Evolutionary conservation across 2,329 filamentous ascomycete species (phyloP).

Genomic region (Phoma herbarum): DNA sequence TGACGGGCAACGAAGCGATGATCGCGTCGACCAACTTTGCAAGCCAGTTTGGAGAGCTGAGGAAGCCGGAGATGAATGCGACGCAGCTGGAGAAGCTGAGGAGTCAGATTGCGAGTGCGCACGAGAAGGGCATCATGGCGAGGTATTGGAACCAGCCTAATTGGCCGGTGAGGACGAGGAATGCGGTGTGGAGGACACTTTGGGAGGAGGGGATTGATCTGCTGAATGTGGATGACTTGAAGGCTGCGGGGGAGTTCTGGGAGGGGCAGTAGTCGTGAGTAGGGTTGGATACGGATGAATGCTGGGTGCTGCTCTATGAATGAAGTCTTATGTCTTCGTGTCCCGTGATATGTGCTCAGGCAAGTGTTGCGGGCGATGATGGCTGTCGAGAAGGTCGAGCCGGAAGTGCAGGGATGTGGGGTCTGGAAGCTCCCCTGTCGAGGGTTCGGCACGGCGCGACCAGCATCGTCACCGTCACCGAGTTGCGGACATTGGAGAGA

Average conservation of each 20-base stretch:
- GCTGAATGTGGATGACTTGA: constrained; percentile 71
- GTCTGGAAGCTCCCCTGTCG: constrained; percentile 14
- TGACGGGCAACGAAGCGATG: constrained; percentile 60
- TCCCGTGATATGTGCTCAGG: background rate
- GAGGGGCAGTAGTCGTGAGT: constrained; percentile 24
- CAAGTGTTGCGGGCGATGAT: background rate
- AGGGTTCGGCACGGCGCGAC: constrained; percentile 13
- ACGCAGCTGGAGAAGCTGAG: constrained; percentile 62
- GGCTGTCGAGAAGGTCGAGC: background rate
- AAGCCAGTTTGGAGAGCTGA: constrained; percentile 53
- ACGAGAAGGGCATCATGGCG: constrained; percentile 65
- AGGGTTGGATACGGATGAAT: background rate
- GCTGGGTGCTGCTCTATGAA: background rate
- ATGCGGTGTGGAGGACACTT: constrained; percentile 62
- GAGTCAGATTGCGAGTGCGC: constrained; percentile 62
- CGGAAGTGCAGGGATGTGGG: constrained; percentile 10
- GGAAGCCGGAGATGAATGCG: constrained; percentile 50
- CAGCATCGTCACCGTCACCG: constrained; percentile 18
- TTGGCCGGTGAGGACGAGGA: constrained; percentile 63
- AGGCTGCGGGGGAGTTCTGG: constrained; percentile 57
- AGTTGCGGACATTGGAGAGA: constrained; percentile 11
- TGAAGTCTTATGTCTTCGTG: background rate
- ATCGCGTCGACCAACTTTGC: constrained; percentile 64
- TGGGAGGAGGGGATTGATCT: constrained; percentile 67
- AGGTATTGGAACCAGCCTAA: constrained; percentile 71